Evolutionary conservation across 768 basidiomycete species (phyloP).

Genomic region (Mycena metata): DNA sequence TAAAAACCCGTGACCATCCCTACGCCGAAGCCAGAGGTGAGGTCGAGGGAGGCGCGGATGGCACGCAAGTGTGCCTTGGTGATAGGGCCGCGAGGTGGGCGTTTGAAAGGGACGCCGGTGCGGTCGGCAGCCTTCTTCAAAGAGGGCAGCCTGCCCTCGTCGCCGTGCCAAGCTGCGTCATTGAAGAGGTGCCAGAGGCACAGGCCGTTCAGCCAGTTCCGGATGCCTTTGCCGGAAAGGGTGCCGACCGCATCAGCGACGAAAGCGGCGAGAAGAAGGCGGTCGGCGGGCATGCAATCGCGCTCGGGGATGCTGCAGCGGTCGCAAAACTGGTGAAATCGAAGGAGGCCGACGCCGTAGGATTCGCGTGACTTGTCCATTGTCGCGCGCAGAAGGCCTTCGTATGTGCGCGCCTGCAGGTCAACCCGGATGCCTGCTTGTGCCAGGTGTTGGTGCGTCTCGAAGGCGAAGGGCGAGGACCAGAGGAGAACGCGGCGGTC

Average conservation of each 20-base stretch:
- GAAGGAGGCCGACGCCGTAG: conserved; percentile 43
- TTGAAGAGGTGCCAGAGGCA: conserved; percentile 21
- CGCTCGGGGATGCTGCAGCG: neutral
- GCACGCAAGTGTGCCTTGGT: conserved; percentile 16
- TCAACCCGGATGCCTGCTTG: neutral
- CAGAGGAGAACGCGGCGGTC: conserved; percentile 4
- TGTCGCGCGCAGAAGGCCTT: conserved; percentile 15
- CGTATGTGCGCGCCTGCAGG: neutral
- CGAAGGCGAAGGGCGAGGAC: neutral
- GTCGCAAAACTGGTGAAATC: conserved; percentile 38
- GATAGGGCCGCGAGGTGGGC: conserved; percentile 5
- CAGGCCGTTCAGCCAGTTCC: conserved; percentile 16
- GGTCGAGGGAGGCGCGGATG: neutral
- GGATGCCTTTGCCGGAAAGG: neutral
- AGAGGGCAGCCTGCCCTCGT: neutral
- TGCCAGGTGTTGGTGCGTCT: neutral
- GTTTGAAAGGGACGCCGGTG: neutral
- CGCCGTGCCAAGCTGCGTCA: conserved; percentile 20
- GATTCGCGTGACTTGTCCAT: conserved; percentile 21
- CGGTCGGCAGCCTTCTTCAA: conserved; percentile 7
- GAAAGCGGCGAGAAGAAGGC: conserved; percentile 23
- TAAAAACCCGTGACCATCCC: too few species aligned
- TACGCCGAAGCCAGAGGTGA: neutral
- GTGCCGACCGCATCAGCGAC: conserved; percentile 19
- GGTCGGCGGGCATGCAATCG: conserved; percentile 19